Base-by-base conservation (phyloP, 768 basidiomycete species). In the Dentipellis sp. region DNA sequence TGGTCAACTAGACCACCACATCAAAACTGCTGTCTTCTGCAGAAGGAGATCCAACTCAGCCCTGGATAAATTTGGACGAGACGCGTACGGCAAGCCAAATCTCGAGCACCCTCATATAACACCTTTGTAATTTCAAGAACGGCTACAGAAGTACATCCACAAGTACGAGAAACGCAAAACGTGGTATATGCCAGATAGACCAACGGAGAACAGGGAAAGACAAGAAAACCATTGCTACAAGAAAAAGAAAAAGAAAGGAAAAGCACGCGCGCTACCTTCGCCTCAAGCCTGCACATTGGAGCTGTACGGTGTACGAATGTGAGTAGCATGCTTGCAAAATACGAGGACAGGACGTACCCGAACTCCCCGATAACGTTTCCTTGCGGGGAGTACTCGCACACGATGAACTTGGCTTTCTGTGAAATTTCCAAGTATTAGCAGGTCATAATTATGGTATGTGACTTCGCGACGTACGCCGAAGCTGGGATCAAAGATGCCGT, bases 301-400 rank as follows among this genome's bases (percentile, higher is more conserved):
- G 36, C 69, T 70, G 58, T 47, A 22, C 46, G 10, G n/a, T 9
- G 50, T 39, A 48, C 10, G 9, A 12, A 17, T 50, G 9, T 52
- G 54, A 46, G 45, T 37, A 34, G 10, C 11, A 19, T 8, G 29
- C 7, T 37, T 54, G 40, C 8, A 14, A 50, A n/a, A 35, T 8
- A 22, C 17, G 29, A 37, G 2, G 39, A 9, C 54, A n/a, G 29
- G 11, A 78, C 83, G 62, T 68, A 84, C 84, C 67, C 67, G 61
- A 85, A 87, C 54, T 77, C 61, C 35, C 84, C 84, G 19, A 75
- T 73, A 61, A 88, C 72, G 67, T 88, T 88, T 47, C 86, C 86
- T 45, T 76, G 72, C 10, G 75, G 74, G 35, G 68, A 77, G 65
- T 88, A 88, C 70, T 88, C 84, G 72, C 86, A 88, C 29, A 87